These are phyloP conservation scores for Vickermania spadyakhi DNA, from an alignment of 208 protist species.

Conservation along the genomic window DNA sequence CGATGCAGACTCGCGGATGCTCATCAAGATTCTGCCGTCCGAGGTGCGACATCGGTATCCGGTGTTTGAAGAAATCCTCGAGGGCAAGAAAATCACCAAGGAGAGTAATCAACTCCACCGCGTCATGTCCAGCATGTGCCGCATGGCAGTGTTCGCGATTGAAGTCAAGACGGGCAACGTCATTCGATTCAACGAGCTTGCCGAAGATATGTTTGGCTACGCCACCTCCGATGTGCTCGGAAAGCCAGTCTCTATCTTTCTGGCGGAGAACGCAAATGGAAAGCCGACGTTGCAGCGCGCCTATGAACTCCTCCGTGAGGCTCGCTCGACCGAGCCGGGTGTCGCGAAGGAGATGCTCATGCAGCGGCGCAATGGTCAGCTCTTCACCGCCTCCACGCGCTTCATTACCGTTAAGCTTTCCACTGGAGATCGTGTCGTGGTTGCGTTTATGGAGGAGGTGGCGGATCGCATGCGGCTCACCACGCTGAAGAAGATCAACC, in stretches of 20 bases:
- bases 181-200: slow-evolving; percentile 13
- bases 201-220: slow-evolving; percentile 15
- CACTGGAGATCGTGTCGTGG: slow-evolving; percentile 8
- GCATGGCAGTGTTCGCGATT: slow-evolving; percentile 6
- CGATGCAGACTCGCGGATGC: slow-evolving; percentile 3
- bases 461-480: background rate
- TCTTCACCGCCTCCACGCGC: slow-evolving; percentile 11
- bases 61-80: slow-evolving; percentile 6
- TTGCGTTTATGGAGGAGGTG: slow-evolving; percentile 14
- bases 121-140: slow-evolving; percentile 8
- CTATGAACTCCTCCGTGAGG: background rate
- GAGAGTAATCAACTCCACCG: slow-evolving; percentile 1
- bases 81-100: background rate
- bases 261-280: slow-evolving; percentile 5
- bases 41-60: slow-evolving; percentile 6
- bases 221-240: slow-evolving; percentile 8
- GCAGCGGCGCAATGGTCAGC: slow-evolving; percentile 9
- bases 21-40: slow-evolving; percentile 7
- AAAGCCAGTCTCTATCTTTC: slow-evolving; percentile 4
- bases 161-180: slow-evolving; percentile 9
- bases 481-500: slow-evolving; percentile 6
- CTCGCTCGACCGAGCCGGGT: background rate
- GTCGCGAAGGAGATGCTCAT: slow-evolving; percentile 1
- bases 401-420: slow-evolving; percentile 5
- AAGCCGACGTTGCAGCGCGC: slow-evolving; percentile 2